Percentiles rank a stretch among this genome's conserved stretches.
These are phyloP conservation scores for Hydnomerulius pinastri DNA, from an alignment of 768 basidiomycete species.

Conservation along the genomic window DNA sequence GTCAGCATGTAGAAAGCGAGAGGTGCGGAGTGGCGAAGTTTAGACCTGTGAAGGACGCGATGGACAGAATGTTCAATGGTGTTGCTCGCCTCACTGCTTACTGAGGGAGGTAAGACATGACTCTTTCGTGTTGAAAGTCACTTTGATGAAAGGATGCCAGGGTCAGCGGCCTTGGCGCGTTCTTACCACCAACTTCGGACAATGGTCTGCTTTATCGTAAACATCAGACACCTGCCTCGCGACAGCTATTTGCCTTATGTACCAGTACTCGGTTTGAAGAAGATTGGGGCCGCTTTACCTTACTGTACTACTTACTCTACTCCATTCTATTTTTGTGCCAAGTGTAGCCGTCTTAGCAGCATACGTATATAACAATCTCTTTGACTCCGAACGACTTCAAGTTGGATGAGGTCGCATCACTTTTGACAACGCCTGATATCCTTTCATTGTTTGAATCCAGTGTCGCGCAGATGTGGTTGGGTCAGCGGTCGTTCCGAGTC, in stretches of 20 bases:
- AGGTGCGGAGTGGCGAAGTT: conserved; percentile 57
- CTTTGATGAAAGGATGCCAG: background rate
- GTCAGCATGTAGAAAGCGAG: conserved; percentile 68
- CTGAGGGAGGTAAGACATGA: conserved; percentile 10
- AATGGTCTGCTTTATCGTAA: no score
- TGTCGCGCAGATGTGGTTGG: conserved; percentile 5
- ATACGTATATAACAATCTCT: no score
- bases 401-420: background rate
- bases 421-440: conserved; percentile 12
- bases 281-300: no score
- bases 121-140: background rate
- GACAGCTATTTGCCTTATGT: no score
- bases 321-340: no score
- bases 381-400: background rate
- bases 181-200: no score
- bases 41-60: conserved; percentile 37
- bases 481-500: conserved; percentile 15
- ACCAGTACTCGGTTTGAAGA: no score
- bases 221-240: no score
- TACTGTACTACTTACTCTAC: no score
- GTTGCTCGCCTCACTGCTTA: conserved; percentile 14
- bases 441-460: background rate
- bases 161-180: background rate
- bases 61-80: conserved; percentile 36
- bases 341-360: no score